Conservation (phyloP, 75 land plant species). For the Ceratopteris richardii region DNA sequence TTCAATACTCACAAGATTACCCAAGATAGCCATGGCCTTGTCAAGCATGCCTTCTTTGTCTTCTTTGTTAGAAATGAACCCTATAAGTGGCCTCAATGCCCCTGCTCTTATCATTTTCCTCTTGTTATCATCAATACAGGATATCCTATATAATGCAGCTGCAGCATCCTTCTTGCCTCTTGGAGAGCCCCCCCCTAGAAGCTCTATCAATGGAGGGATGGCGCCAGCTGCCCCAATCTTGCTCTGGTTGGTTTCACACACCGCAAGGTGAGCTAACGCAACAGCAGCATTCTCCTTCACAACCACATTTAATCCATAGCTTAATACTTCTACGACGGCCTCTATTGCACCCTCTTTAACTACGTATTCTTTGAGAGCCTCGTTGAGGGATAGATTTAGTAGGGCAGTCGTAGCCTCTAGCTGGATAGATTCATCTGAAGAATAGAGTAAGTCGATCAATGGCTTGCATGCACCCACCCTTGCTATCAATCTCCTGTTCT, state of each 20-base stretch:
- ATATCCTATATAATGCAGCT: conserved; percentile 60
- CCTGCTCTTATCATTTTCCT: conserved; percentile 72
- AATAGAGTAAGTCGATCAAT: conserved; percentile 52
- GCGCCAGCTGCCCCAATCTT: conserved; percentile 65
- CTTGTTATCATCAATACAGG: conserved; percentile 50
- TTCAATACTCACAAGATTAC: conserved; percentile 46
- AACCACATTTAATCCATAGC: conserved; percentile 44
- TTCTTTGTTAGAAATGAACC: neutral
- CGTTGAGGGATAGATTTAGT: conserved; percentile 68
- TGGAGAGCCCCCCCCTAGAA: conserved; percentile 36
- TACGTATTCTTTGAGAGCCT: conserved; percentile 42
- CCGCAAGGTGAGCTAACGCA: conserved; percentile 50
- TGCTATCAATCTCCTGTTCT: conserved; percentile 72
- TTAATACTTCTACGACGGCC: conserved; percentile 52
- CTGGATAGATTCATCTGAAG: conserved; percentile 54
- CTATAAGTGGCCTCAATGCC: conserved; percentile 50
- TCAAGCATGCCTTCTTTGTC: conserved; percentile 57
- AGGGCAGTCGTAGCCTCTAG: conserved; percentile 75
- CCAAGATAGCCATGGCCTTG: conserved; percentile 65
- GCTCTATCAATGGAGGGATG: conserved; percentile 54
- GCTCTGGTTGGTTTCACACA: conserved; percentile 23
- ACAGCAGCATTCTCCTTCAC: conserved; percentile 84
- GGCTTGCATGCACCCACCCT: conserved; percentile 67
- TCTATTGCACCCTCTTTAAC: conserved; percentile 59
- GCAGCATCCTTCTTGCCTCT: conserved; percentile 71